Evolutionary conservation across 257 asterid genomes (phyloP), one percentile per base, ranked within the genome.

Genomic region (Oldenlandia corymbosa): DNA sequence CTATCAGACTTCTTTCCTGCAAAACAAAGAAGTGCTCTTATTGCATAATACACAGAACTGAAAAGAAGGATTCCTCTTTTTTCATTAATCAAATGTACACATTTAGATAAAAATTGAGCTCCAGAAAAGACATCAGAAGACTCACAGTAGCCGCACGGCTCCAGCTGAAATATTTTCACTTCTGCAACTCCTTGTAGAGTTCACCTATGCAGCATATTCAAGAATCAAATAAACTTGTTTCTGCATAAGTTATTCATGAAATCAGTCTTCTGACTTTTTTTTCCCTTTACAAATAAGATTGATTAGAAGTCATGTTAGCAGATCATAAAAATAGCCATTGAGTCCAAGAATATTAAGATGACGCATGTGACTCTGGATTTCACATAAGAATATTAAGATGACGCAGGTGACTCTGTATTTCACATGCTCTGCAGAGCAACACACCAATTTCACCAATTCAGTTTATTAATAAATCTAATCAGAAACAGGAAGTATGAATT

Each of bases 371-470:
- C 94, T 89, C 68, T n/a, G n/a, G n/a, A n/a, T n/a, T n/a, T n/a
- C n/a, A n/a, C n/a, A n/a, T n/a, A n/a, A n/a, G n/a, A n/a, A n/a
- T n/a, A n/a, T n/a, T n/a, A n/a, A n/a, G n/a, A n/a, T n/a, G n/a
- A n/a, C n/a, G n/a, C n/a, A n/a, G n/a, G n/a, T n/a, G n/a, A n/a
- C n/a, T n/a, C n/a, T 92, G 99, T 60, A 92, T 92, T 74, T 92
- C 99, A 58, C 89, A 95, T 81, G 89, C 99, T 10, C 99, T 88
- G 8, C 95, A 95, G 65, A 92, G 95, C 81, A n/a, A n/a, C n/a
- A n/a, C n/a, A n/a, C n/a, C n/a, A n/a, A n/a, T n/a, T n/a, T n/a
- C n/a, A n/a, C n/a, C n/a, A n/a, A n/a, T n/a, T n/a, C n/a, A n/a
- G n/a, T n/a, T n/a, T n/a, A n/a, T n/a, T n/a, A n/a, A n/a, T n/a